A percentile compares a stretch with the other conserved stretches of the same genome.
Evolutionary conservation across 2,329 filamentous ascomycete genomes (phyloP).

Genomic region (Periconia sp.): DNA sequence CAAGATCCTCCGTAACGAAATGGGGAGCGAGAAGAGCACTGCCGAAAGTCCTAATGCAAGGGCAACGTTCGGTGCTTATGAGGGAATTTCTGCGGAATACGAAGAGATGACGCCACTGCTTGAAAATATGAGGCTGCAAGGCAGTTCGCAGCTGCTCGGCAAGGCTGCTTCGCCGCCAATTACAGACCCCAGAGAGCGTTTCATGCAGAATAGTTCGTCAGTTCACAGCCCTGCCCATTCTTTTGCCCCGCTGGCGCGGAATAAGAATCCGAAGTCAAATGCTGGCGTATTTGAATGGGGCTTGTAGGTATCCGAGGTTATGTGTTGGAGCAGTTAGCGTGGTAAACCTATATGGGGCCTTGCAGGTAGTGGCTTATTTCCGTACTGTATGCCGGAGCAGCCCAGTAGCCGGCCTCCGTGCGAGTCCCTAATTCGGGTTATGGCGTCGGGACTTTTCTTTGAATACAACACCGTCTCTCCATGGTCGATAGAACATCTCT

Average conservation of each 20-base stretch:
- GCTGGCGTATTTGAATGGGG: slow-evolving; percentile 21
- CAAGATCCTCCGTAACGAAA: slow-evolving; percentile 64
- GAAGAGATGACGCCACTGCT: slow-evolving; percentile 26
- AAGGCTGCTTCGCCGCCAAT: slow-evolving; percentile 29
- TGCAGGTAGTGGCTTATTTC: too few species aligned
- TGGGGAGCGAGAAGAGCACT: slow-evolving; percentile 42
- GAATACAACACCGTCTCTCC: too few species aligned
- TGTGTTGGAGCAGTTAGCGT: too few species aligned
- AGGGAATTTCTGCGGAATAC: slow-evolving; percentile 25
- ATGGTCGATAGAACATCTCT: too few species aligned
- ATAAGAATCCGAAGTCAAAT: slow-evolving; percentile 10
- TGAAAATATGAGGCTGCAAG: slow-evolving; percentile 25
- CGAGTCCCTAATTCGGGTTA: too few species aligned
- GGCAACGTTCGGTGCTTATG: slow-evolving; percentile 18
- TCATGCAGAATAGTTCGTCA: slow-evolving; percentile 13
- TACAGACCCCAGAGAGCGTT: slow-evolving; percentile 8
- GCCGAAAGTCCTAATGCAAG: slow-evolving; percentile 8
- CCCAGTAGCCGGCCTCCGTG: too few species aligned
- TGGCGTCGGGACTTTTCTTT: too few species aligned
- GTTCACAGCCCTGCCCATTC: slow-evolving; percentile 16
- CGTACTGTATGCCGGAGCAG: too few species aligned
- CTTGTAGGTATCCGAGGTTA: too few species aligned
- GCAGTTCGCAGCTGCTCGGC: slow-evolving; percentile 18
- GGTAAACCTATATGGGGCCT: too few species aligned
- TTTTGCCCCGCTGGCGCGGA: slow-evolving; percentile 17